These are phyloP conservation scores for Trichoderma polysporum DNA, from an alignment of 2,329 filamentous ascomycete species.

Conservation along the genomic window DNA sequence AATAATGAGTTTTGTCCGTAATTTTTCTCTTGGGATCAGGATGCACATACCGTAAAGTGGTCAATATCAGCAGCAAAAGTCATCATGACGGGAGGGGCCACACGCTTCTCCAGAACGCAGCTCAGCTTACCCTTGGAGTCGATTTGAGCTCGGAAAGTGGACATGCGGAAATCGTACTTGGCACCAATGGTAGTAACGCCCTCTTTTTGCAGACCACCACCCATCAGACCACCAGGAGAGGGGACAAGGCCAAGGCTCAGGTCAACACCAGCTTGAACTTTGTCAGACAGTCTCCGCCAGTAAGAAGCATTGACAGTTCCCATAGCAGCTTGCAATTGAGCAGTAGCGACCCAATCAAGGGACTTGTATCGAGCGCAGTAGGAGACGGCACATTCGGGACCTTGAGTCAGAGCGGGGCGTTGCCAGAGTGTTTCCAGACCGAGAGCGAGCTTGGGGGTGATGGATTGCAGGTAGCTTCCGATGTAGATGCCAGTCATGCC, in stretches of 20 bases:
- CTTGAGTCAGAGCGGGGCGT: conserved; percentile 76
- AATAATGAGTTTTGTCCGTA: background rate
- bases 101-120: conserved; percentile 91
- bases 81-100: conserved; percentile 87
- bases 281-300: conserved; percentile 90
- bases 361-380: conserved; percentile 92
- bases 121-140: conserved; percentile 93
- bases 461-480: conserved; percentile 89
- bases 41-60: conserved; percentile 76
- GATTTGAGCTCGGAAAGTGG: conserved; percentile 91
- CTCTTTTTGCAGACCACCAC: conserved; percentile 74
- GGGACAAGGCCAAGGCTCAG: conserved; percentile 82
- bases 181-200: conserved; percentile 88
- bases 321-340: conserved; percentile 78
- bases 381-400: conserved; percentile 86
- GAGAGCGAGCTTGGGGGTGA: conserved; percentile 82
- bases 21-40: background rate
- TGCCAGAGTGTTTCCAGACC: conserved; percentile 95
- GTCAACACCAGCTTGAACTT: conserved; percentile 94
- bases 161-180: conserved; percentile 97
- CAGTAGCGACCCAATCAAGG: conserved; percentile 87
- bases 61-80: conserved; percentile 97
- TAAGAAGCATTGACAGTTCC: conserved; percentile 88
- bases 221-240: conserved; percentile 68
- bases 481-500: conserved; percentile 94